Conservation (phyloP, 1,284 basidiomycete species). For the Inonotus obliquus region DNA sequence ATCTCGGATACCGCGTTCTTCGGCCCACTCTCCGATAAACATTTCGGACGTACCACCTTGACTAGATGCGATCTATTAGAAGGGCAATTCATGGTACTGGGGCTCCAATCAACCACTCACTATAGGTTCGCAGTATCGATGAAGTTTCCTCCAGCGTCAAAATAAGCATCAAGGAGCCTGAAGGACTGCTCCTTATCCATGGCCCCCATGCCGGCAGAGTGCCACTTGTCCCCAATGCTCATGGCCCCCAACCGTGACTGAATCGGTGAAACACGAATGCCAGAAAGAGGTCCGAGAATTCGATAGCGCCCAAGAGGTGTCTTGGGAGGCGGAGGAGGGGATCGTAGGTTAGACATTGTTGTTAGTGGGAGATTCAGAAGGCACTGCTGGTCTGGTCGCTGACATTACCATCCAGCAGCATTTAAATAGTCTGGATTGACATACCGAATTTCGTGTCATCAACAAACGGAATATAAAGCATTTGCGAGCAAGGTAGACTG, state of each 20-base stretch:
- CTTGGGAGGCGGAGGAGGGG: neutral
- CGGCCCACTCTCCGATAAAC: slow-evolving; percentile 45
- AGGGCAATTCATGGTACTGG: neutral
- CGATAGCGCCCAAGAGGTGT: slow-evolving; percentile 15
- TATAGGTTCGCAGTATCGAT: slow-evolving; percentile 16
- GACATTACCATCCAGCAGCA: too few species aligned
- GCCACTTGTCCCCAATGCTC: slow-evolving; percentile 38
- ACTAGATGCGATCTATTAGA: slow-evolving; percentile 20
- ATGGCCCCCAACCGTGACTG: slow-evolving; percentile 44
- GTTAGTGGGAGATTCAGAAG: too few species aligned
- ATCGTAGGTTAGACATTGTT: neutral
- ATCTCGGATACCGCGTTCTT: slow-evolving; percentile 38
- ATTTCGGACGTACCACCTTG: slow-evolving; percentile 38
- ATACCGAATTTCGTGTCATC: too few species aligned
- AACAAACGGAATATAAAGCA: too few species aligned
- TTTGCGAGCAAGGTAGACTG: too few species aligned
- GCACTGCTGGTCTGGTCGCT: too few species aligned
- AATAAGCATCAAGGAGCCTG: slow-evolving; percentile 31
- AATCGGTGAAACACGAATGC: slow-evolving; percentile 42
- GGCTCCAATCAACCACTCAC: neutral
- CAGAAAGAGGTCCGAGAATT: slow-evolving; percentile 3
- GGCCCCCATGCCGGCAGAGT: slow-evolving; percentile 21
- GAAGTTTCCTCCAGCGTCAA: slow-evolving; percentile 26
- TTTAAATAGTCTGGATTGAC: too few species aligned
- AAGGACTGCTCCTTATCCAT: slow-evolving; percentile 31